Percentiles rank a stretch among this genome's conserved stretches.
These are phyloP conservation scores for Orbilia oligospora DNA, from an alignment of 2,329 filamentous ascomycete genomes.

Conservation along the genomic window DNA sequence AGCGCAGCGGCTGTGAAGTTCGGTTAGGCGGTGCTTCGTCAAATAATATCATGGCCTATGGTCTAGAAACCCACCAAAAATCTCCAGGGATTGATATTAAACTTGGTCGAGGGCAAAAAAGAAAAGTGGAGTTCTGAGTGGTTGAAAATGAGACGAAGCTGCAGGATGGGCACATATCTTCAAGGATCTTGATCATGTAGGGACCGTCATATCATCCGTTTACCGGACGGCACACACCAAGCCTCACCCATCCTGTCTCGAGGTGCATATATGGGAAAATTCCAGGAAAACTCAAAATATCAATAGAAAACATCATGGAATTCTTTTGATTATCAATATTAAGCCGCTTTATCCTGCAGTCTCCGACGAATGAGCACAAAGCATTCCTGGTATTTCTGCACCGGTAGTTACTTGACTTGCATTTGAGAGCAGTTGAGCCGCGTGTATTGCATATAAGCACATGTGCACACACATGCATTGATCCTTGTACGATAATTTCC, in stretches of 20 bases:
- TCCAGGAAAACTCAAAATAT: constrained; percentile 20
- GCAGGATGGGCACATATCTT: neutral
- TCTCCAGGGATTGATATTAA: constrained; percentile 14
- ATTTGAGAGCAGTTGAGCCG: constrained; percentile 18
- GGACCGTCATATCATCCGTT: constrained; percentile 6
- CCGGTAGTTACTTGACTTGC: constrained; percentile 12
- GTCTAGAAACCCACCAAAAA: neutral
- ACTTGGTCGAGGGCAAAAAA: neutral
- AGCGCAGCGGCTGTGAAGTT: constrained; percentile 21
- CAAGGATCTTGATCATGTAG: constrained; percentile 9
- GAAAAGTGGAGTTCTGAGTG: neutral
- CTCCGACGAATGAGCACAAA: constrained; percentile 17
- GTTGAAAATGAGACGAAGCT: neutral
- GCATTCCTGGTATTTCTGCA: neutral
- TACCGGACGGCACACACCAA: constrained; percentile 1
- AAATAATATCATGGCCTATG: neutral
- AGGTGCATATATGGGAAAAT: neutral
- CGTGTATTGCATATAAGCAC: constrained; percentile 26
- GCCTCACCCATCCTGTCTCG: neutral
- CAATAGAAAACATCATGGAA: constrained; percentile 13
- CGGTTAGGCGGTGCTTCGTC: constrained; percentile 1
- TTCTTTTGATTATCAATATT: constrained; percentile 5
- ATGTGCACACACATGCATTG: constrained; percentile 20
- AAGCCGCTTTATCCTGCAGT: neutral
- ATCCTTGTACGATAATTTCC: neutral